phyloP scores from a whole-genome alignment of 2,329 filamentous ascomycete genomes.

The Sclerotinia subarctica region DNA sequence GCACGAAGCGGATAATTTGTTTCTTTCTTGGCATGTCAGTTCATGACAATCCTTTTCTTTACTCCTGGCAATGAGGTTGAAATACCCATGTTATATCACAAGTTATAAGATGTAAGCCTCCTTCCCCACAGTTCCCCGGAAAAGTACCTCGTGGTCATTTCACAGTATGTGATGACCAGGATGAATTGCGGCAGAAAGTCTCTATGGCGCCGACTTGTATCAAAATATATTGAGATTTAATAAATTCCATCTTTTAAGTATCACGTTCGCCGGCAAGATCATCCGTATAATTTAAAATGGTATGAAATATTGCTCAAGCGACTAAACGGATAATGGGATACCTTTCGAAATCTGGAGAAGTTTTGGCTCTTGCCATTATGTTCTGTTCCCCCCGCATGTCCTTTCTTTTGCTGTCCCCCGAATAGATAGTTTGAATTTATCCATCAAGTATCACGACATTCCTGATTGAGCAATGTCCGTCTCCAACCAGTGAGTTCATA shows the following conservation, averaged over 20 bases:
- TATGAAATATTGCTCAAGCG: constrained; percentile 2
- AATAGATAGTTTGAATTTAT: neutral
- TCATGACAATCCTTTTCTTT: neutral
- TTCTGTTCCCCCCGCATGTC: neutral
- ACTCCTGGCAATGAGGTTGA: constrained; percentile 2
- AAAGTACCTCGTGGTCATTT: constrained; percentile 17
- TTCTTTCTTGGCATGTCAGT: constrained; percentile 11
- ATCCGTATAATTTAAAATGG: constrained; percentile 17
- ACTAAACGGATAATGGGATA: constrained; percentile 26
- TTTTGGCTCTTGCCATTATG: neutral
- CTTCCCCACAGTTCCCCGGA: constrained; percentile 14
- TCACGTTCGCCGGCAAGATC: constrained; percentile 25
- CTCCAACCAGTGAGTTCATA: neutral
- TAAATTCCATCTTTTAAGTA: constrained; percentile 17
- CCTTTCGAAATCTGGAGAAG: neutral
- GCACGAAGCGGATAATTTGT: constrained; percentile 6
- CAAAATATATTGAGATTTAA: constrained; percentile 25
- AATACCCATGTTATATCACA: constrained; percentile 14
- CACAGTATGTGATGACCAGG: constrained; percentile 11
- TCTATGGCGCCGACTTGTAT: constrained; percentile 22
- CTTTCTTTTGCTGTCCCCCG: neutral
- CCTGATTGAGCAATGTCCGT: neutral
- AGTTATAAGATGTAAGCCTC: constrained; percentile 11
- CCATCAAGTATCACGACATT: neutral
- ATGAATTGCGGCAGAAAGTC: constrained; percentile 17